Evolutionary conservation across 192 early-diverging fungal species (phyloP), one percentile per base, ranked within the genome.

Genomic region (Podila verticillata): DNA sequence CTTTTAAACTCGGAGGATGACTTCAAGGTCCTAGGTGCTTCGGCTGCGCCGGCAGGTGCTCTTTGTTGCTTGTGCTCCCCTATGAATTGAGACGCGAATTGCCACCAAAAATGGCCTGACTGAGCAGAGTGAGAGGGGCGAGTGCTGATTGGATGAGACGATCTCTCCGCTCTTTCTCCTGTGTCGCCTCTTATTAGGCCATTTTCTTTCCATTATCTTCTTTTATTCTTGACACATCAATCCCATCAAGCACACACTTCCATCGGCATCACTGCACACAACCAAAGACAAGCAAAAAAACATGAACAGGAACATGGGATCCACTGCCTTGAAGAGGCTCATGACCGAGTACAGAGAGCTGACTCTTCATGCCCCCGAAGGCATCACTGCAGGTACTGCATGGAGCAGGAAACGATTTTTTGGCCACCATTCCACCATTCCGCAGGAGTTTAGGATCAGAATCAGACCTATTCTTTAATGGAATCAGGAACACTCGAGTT

Each of bases 311-410:
- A 68, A 67, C 22, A 84, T 82, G 79, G 91, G 92, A 61, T 89
- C 93, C 19, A 93, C 95, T 29, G 95, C 95, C 39, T 80, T 96
- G 47, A 95, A 94, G 85, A 89, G 96, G 65, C 86, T 98, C 57
- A 96, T 96, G 94, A 96, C 91, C 13, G 96, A 98, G 79, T 98
- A 98, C 84, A 91, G 86, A 91, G 96, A 97, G 72, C 80, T 98
- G 59, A 96, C 94, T 7, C 68, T 94, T 28, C 92, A 97, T 81
- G 88, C 97, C 26, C 96, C 97, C 7, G 95, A 98, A 61, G 97
- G 96, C 61, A 98, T 98, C 66, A 94, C 90, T 63, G 96, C 96
- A 22, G 91, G 93, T 92, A 84, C 68, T 71, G 22, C 51, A 7
- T 54, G 10, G 24, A 54, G 22, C 20, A 24, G 24, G 51, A 54